Evolutionary conservation across 345 rosid genomes (phyloP), one percentile per base, ranked within the genome.

Genomic region (Eutrema yunnanense): DNA sequence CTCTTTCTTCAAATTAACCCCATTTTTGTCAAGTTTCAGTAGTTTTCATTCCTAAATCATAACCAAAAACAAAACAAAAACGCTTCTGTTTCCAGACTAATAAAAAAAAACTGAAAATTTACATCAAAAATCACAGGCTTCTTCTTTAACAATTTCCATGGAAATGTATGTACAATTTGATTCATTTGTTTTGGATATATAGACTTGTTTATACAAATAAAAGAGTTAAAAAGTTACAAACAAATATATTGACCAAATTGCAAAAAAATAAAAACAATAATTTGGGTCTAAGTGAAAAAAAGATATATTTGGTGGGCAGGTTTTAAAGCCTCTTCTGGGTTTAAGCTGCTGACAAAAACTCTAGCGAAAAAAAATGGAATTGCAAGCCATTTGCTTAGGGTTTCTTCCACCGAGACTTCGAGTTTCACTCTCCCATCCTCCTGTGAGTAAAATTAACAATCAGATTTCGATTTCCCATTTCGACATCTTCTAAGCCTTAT

Each of bases 311-410:
- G 34, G 46, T 34, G 36, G 14, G 13, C 53, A 69, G 57, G 66
- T 58, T 57, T 13, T 40, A 12, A 51, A 63, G 27, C 6, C 7
- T 22, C 26, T 53, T 53, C 58, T 73, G 76, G 77, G 71, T 66
- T 74, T 58, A 65, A 66, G 73, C 22, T 37, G n/a, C 46, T 48
- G 44, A 30, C 26, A 30, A 55, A 6, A 78, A 78, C 79, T 1
- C 79, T 1, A 22, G 79, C 80, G 47, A 77, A 65, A 49, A 49
- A 16, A 44, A 53, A 86, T 86, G 96, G 86, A 73, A 49, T 48
- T 78, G 54, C 86, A 83, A 73, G 73, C 92, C 6, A 78, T 82
- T 73, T 85, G 85, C 73, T 52, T 76, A 5, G 85, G 92, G 13
- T 49, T 80, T 59, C 64, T 79, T 6, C 49, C 83, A 3, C 85